Evolutionary conservation across 2,329 filamentous ascomycete species (phyloP).

Genomic region (Pseudogymnoascus sp.): DNA sequence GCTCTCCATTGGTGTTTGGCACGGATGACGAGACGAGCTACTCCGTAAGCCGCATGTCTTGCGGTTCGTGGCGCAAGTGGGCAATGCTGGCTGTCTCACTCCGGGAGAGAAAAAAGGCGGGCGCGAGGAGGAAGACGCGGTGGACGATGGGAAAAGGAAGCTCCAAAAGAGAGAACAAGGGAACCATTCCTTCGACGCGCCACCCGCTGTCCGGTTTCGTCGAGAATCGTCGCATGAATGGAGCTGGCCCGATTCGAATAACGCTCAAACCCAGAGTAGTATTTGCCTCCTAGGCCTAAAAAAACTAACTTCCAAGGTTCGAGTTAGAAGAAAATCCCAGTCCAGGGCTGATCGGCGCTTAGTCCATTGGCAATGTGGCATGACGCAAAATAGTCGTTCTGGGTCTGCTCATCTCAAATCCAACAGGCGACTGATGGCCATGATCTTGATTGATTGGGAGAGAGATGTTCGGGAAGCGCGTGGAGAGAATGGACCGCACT

Average conservation of each 20-base stretch:
- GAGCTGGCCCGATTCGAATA: not conserved
- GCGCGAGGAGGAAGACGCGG: not conserved
- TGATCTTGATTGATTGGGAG: not conserved
- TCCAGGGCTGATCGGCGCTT: slow-evolving; percentile 5
- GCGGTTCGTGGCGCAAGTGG: slow-evolving; percentile 3
- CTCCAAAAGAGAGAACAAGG: not conserved
- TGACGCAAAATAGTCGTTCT: not conserved
- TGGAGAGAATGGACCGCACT: not conserved
- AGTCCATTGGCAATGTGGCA: not conserved
- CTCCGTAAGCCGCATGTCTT: slow-evolving; percentile 4
- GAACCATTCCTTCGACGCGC: not conserved
- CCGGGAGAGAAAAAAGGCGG: not conserved
- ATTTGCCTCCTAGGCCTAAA: not conserved
- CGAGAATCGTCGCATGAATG: not conserved
- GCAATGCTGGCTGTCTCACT: not conserved
- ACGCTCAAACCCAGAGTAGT: not conserved
- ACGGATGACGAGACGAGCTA: slow-evolving; percentile 2
- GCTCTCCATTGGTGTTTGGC: slow-evolving; percentile 5
- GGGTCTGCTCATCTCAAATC: slow-evolving; percentile 1
- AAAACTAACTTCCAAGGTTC: not conserved
- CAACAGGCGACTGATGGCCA: not conserved
- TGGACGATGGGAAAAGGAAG: not conserved
- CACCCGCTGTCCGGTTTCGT: not conserved
- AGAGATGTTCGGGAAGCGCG: slow-evolving; percentile 2
- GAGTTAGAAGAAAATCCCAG: not conserved